phyloP scores from a whole-genome alignment of 2,329 filamentous ascomycete species.

The Gnomoniopsis sp. region DNA sequence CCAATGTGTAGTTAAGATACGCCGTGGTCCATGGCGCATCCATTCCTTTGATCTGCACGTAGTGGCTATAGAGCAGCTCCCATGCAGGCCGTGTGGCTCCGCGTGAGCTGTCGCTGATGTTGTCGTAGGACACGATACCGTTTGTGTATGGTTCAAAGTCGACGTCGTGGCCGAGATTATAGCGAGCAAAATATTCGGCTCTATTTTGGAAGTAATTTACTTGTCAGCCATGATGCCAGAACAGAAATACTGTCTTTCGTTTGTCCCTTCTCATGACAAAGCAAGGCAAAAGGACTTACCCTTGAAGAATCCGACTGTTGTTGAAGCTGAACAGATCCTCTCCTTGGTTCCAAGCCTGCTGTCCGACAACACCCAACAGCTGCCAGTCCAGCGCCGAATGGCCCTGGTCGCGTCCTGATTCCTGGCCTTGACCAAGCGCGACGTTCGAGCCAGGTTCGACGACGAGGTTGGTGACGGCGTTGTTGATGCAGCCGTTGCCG shows the following conservation, averaged over 20 bases:
- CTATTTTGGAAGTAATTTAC: neutral
- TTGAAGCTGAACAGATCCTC: constrained; percentile 20
- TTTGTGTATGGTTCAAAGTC: constrained; percentile 22
- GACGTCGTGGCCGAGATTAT: constrained; percentile 23
- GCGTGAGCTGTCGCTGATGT: constrained; percentile 19
- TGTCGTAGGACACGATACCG: constrained; percentile 16
- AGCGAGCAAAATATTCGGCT: constrained; percentile 23
- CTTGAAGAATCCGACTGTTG: constrained; percentile 23
- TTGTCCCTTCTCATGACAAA: no score
- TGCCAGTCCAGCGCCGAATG: constrained; percentile 38
- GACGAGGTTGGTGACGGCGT: constrained; percentile 29
- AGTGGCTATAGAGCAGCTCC: constrained; percentile 24
- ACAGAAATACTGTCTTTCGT: no score
- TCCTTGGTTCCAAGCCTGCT: constrained; percentile 33
- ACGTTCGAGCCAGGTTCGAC: constrained; percentile 27
- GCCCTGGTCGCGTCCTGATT: constrained; percentile 43
- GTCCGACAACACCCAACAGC: constrained; percentile 36
- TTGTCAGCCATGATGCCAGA: neutral
- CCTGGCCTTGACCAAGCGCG: constrained; percentile 35
- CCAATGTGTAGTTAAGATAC: constrained; percentile 18
- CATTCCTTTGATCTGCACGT: constrained; percentile 19
- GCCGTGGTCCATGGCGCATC: constrained; percentile 21
- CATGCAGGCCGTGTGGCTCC: constrained; percentile 19
- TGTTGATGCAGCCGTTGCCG: constrained; percentile 34
- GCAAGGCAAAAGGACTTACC: neutral